Evolutionary conservation across 371 early-diverging fungal genomes (phyloP).

Genomic region (Smittium mucronatum): DNA sequence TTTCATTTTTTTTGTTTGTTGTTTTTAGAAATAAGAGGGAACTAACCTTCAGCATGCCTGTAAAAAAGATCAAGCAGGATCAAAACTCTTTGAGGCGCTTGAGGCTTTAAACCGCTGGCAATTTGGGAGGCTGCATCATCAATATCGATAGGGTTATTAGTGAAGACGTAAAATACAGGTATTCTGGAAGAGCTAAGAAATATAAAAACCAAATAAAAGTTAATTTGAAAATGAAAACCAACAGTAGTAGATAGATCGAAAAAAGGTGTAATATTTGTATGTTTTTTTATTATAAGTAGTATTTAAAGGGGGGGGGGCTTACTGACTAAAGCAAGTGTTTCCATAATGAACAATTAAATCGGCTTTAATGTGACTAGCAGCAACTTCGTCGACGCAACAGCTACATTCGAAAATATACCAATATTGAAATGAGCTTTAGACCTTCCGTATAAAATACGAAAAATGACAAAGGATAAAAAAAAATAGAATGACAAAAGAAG

Average conservation of each 20-base stretch:
- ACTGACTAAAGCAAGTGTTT: slow-evolving; percentile 75
- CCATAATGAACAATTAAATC: slow-evolving; percentile 88
- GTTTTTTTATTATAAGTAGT: neutral
- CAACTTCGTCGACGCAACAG: slow-evolving; percentile 93
- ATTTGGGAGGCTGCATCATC: slow-evolving; percentile 38
- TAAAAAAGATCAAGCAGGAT: neutral
- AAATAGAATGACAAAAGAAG: neutral
- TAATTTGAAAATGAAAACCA: neutral
- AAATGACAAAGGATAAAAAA: neutral
- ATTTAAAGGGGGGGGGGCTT: slow-evolving; percentile 18
- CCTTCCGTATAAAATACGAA: neutral
- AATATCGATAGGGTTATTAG: slow-evolving; percentile 51
- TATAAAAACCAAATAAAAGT: neutral
- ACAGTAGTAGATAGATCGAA: neutral
- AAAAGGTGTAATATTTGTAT: neutral
- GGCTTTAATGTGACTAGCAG: slow-evolving; percentile 73
- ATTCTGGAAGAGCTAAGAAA: slow-evolving; percentile 42
- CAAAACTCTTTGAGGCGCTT: neutral
- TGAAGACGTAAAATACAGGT: slow-evolving; percentile 79
- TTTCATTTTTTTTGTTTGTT: too few relatives aligned
- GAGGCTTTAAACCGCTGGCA: slow-evolving; percentile 22
- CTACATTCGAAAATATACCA: slow-evolving; percentile 30
- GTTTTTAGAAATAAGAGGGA: too few relatives aligned
- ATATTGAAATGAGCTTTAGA: neutral
- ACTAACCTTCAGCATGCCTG: neutral